phyloP scores from a whole-genome alignment of 1,284 basidiomycete species.

The Bjerkandera adusta region DNA sequence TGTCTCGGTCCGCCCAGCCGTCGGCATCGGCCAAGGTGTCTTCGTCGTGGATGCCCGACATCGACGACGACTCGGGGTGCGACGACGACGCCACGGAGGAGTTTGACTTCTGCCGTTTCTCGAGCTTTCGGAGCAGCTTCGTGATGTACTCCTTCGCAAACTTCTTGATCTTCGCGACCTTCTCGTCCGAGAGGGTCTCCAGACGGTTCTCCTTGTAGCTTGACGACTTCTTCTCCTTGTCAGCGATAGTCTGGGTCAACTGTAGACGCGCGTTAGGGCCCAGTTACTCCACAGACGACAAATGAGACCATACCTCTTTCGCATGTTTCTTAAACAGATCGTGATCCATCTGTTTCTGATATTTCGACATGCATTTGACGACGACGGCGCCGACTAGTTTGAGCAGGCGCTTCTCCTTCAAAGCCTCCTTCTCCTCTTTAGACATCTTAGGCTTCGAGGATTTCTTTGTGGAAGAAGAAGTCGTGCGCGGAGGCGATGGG shows the following conservation, averaged over 20 bases:
- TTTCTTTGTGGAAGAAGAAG: constrained; percentile 31
- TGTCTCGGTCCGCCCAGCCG: constrained; percentile 1
- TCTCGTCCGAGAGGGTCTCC: constrained; percentile 83
- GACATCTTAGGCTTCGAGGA: constrained; percentile 39
- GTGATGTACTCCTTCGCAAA: constrained; percentile 87
- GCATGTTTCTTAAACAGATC: constrained; percentile 95
- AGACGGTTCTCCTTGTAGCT: constrained; percentile 70
- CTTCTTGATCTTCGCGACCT: constrained; percentile 86
- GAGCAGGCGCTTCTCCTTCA: constrained; percentile 80
- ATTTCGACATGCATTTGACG: constrained; percentile 90
- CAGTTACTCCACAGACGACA: constrained; percentile 16
- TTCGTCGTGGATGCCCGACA: constrained; percentile 17
- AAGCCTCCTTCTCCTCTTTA: constrained; percentile 58
- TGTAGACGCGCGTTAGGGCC: constrained; percentile 27
- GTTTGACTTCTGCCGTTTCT: constrained; percentile 36
- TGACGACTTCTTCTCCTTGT: constrained; percentile 93
- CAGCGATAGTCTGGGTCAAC: constrained; percentile 79
- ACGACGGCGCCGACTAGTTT: constrained; percentile 89
- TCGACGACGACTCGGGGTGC: constrained; percentile 17
- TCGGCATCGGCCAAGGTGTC: constrained; percentile 16
- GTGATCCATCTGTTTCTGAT: constrained; percentile 76
- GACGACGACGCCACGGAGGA: constrained; percentile 14
- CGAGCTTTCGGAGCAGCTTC: constrained; percentile 64
- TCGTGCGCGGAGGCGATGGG: constrained; percentile 30
- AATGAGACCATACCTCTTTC: constrained; percentile 66